Conservation (phyloP, 306 rosid genomes). For the Rosa multiflora region DNA sequence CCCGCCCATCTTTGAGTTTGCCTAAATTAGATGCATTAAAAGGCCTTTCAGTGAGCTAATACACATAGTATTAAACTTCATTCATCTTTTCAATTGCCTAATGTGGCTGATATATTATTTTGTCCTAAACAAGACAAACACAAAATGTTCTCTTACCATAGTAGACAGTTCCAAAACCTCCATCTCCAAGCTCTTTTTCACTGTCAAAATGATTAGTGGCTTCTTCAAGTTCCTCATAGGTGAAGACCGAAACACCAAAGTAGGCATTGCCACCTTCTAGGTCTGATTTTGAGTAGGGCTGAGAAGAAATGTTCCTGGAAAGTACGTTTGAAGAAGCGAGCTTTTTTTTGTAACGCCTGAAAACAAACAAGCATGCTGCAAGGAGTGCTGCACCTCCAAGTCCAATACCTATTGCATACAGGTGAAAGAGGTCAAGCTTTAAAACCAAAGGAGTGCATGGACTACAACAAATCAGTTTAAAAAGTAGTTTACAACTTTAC, state of each 20-base stretch:
- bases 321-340: slow-evolving; percentile 4
- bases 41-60: not conserved
- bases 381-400: not conserved
- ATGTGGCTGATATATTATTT: not conserved
- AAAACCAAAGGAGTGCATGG: not conserved
- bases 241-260: slow-evolving; percentile 49
- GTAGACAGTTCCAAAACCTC: slow-evolving; percentile 71
- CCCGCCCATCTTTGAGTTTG: slow-evolving; percentile 67
- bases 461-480: not conserved
- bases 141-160: slow-evolving; percentile 36
- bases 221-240: slow-evolving; percentile 55
- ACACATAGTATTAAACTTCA: not conserved
- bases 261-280: slow-evolving; percentile 31
- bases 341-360: slow-evolving; percentile 16
- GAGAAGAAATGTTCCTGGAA: slow-evolving; percentile 21
- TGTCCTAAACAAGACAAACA: not conserved
- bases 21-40: slow-evolving; percentile 35
- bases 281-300: slow-evolving; percentile 31
- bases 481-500: not conserved
- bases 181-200: slow-evolving; percentile 54
- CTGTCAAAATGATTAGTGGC: slow-evolving; percentile 53
- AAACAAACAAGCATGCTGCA: not conserved
- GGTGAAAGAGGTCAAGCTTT: not conserved
- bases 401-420: slow-evolving; percentile 26
- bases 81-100: not conserved